phyloP scores from a whole-genome alignment of 1,284 basidiomycete genomes.

The Ganoderma boninense region DNA sequence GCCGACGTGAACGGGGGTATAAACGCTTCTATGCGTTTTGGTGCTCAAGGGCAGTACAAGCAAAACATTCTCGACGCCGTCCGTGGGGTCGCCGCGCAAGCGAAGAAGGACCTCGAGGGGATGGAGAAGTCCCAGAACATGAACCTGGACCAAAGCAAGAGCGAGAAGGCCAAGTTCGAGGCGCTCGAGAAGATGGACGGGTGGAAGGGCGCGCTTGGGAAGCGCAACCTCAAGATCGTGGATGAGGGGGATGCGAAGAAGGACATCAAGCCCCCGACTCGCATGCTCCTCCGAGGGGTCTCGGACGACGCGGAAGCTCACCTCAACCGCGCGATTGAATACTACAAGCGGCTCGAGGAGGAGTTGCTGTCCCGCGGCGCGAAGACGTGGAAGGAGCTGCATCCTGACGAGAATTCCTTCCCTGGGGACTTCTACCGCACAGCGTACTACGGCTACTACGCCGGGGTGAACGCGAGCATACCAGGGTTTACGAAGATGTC shows the following conservation, averaged over 20 bases:
- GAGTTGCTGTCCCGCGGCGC: constrained; percentile 41
- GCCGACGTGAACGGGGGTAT: constrained; percentile 47
- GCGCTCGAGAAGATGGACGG: constrained; percentile 18
- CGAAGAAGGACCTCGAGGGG: constrained; percentile 36
- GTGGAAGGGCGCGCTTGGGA: constrained; percentile 26
- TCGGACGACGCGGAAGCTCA: constrained; percentile 6
- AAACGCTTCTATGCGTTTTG: background rate
- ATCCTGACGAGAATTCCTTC: constrained; percentile 39
- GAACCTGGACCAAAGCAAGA: background rate
- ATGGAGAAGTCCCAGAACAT: background rate
- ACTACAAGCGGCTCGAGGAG: constrained; percentile 47
- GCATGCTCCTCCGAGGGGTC: constrained; percentile 14
- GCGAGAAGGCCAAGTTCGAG: constrained; percentile 9
- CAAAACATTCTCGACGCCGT: constrained; percentile 53
- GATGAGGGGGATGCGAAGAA: constrained; percentile 3
- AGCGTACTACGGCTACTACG: background rate
- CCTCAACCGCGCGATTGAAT: constrained; percentile 41
- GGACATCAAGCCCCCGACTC: background rate
- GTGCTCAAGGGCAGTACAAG: constrained; percentile 22
- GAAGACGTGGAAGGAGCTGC: constrained; percentile 53
- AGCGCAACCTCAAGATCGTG: constrained; percentile 10
- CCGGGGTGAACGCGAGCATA: background rate
- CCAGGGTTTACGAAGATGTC: constrained; percentile 13
- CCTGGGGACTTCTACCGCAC: constrained; percentile 9
- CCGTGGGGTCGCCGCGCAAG: constrained; percentile 39